Base-by-base conservation (phyloP, 257 asterid genomes). In the Coffea canephora region DNA sequence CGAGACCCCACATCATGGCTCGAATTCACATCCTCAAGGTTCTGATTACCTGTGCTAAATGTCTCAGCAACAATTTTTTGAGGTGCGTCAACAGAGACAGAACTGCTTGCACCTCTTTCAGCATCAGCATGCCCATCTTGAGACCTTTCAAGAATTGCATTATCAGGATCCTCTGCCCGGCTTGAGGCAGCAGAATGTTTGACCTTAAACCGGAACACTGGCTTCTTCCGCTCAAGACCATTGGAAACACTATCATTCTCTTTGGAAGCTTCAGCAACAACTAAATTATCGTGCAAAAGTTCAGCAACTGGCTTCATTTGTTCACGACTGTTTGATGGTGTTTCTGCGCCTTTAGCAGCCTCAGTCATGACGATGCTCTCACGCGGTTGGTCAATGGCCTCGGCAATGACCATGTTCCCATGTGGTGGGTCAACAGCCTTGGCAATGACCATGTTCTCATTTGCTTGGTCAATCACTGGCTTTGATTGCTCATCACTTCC, bases 1-100 rank as follows among this genome's bases (percentile, higher is more conserved):
- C 97, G 87, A 77, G 99, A 96, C 27, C 97, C 98, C 59, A 93
- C 96, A 84, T 92, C 97, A 77, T 92, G 98, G 90, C 92, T 87
- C 57, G 98, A 94, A 85, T 89, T 88, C 50, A 89, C 93, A 82
- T 93, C 97, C 86, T 96, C 97, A 11, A 85, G 81, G 82, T 91
- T 89, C 75, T 90, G 97, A 84, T 90, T 90, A 48, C 94, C 86
- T 4, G 87, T 83, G 87, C 94, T 93, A 14, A 85, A n/a, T 41
- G 88, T 84, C 84, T 91, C 96, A 0, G 82, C 78, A 64, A 87
- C 66, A 50, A 82, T 89, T 83, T 88, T 87, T 49, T 83, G 93
- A 12, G 96, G 93, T 64, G 94, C 98, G 85, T 90, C 98, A 41
- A 91, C 93, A 55, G 99, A 95, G 71, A 93, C 91, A 0, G 97